Conservation (phyloP, 352 stramenopile species). For the Globisporangium camurandrum region DNA sequence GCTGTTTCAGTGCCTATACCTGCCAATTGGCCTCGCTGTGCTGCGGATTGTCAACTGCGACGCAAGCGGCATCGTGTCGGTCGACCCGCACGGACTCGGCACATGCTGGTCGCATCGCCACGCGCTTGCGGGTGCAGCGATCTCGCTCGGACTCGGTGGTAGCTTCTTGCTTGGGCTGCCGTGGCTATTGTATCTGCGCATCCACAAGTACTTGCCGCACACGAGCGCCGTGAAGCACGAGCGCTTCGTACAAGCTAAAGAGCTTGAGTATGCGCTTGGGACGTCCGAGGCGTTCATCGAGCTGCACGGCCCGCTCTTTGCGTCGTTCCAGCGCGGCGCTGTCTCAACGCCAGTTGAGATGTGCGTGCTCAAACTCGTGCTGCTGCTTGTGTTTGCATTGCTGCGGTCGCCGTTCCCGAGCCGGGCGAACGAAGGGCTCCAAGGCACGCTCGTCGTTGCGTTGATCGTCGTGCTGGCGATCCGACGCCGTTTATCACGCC, state of each 20-base stretch:
- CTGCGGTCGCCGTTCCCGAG: constrained; percentile 32
- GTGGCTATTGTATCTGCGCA: constrained; percentile 22
- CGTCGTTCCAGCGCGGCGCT: constrained; percentile 32
- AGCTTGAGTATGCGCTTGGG: constrained; percentile 46
- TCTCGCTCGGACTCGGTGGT: constrained; percentile 30
- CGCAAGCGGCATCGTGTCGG: constrained; percentile 22
- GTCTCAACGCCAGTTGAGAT: constrained; percentile 23
- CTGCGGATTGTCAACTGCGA: constrained; percentile 57
- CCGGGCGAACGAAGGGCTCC: constrained; percentile 32
- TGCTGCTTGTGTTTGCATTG: constrained; percentile 47
- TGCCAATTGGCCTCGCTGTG: constrained; percentile 51
- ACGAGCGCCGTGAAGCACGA: constrained; percentile 30
- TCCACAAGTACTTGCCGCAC: constrained; percentile 24
- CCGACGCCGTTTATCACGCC: constrained; percentile 14
- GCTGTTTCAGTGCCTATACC: constrained; percentile 39
- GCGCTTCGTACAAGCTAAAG: constrained; percentile 33
- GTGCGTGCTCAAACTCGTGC: constrained; percentile 36
- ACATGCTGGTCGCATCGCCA: constrained; percentile 26
- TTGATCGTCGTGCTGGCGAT: constrained; percentile 18
- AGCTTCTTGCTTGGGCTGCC: constrained; percentile 43
- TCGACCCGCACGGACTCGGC: constrained; percentile 29
- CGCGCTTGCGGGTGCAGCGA: constrained; percentile 15
- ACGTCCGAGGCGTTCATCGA: constrained; percentile 53
- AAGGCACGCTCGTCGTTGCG: constrained; percentile 40
- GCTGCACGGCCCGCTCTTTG: constrained; percentile 42